Evolutionary conservation across 768 basidiomycete species (phyloP), one percentile per base, ranked within the genome.

Genomic region (Russula lepida): DNA sequence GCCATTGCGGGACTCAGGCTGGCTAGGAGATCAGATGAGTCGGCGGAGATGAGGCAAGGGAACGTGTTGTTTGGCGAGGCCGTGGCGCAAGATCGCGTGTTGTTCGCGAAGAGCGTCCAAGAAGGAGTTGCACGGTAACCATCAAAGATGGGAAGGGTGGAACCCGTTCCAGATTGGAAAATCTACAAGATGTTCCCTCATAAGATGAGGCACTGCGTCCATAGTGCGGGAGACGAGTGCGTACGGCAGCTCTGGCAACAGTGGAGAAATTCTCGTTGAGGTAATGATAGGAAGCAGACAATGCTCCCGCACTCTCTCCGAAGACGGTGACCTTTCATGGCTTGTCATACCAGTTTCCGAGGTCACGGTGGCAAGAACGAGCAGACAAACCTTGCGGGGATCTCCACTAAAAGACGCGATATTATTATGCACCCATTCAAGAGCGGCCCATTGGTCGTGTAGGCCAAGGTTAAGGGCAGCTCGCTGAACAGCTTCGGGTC

Each of bases 391-490:
- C 63, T 67, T 66, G 43, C 39, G 30, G 19, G 64, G 64, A 61
- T 72, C 68, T 13, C 74, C 74, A 4, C 74, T 73, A 35, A 74
- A 73, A 1, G 63, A 55, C 4, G 52, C 47, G 52, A 74, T 69
- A 54, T 73, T 73, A 7, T 49, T 11, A 35, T 72, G 70, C 4
- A 71, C 67, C 72, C 70, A 71, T 52, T 71, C 43, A 25, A 66
- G 55, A 17, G 65, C 65, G 32, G 73, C 60, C 17, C 75, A 65
- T 64, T 79, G 75, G 63, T 83, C 81, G 32, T 71, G 73, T 23
- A 82, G 70, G 1, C 74, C 81, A 30, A 81, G 71, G 64, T 81
- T 81, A 9, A 79, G 71, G 9, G 30, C 74, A 11, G 71, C 72
- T 5, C 71, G 70, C 15, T 69, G 62, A 6, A 68, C 70, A 19